These are phyloP conservation scores for Calonectria henricotiae DNA, from an alignment of 2,329 filamentous ascomycete species.

Conservation along the genomic window DNA sequence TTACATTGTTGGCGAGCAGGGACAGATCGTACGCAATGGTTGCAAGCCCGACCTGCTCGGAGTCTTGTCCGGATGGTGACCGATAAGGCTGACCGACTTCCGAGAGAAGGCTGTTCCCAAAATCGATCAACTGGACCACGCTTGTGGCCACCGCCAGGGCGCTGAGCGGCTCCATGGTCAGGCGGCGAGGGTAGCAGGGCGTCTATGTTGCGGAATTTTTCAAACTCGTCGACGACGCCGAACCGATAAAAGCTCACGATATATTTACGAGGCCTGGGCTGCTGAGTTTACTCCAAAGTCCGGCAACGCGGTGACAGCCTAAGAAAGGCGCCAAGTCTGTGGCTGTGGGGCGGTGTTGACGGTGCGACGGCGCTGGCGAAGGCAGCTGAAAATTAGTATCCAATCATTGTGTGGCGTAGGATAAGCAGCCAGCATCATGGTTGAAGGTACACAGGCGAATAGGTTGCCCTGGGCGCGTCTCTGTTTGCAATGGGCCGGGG, in stretches of 20 bases:
- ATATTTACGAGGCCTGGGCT: not conserved
- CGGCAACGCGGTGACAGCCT: not conserved
- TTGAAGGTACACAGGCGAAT: not conserved
- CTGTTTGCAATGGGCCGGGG: not conserved
- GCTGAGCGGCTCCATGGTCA: slow-evolving; percentile 2
- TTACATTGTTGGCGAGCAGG: not conserved
- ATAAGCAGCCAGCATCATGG: not conserved
- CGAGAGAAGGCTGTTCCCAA: slow-evolving; percentile 10
- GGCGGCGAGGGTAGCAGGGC: not conserved
- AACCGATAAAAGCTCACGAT: not conserved
- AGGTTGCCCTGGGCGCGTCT: not conserved
- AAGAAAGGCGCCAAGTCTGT: slow-evolving; percentile 3
- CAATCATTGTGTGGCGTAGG: slow-evolving; percentile 6
- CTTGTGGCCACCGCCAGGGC: not conserved
- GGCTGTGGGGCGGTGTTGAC: slow-evolving; percentile 17
- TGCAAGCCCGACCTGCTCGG: slow-evolving; percentile 1
- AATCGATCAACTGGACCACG: slow-evolving; percentile 16
- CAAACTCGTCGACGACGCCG: not conserved
- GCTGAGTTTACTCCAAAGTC: not conserved
- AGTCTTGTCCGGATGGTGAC: not conserved
- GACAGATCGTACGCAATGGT: slow-evolving; percentile 3
- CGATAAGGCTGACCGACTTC: slow-evolving; percentile 12
- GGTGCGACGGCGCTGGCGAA: slow-evolving; percentile 11
- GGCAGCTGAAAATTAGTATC: slow-evolving; percentile 18
- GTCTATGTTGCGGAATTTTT: not conserved